A percentile compares a stretch with the other conserved stretches of the same genome.
Evolutionary conservation across 352 stramenopile species (phyloP).

Genomic region (Globisporangium acanthophoron): DNA sequence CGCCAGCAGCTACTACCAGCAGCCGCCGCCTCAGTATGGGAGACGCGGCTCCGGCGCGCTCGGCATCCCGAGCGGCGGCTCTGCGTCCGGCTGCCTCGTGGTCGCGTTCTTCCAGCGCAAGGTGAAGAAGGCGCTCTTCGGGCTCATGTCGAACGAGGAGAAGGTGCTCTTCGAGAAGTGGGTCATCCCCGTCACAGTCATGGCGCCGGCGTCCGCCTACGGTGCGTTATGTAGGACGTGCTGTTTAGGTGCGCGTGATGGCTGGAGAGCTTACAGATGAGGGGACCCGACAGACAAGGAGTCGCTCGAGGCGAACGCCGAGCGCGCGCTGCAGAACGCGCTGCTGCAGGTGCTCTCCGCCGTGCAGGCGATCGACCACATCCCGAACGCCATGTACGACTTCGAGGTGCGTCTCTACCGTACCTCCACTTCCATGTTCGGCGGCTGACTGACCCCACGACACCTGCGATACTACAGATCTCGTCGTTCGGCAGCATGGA

Average conservation of each 20-base stretch:
- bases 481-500: conserved; percentile 44
- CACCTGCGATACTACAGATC: conserved; percentile 17
- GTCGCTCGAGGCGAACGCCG: conserved; percentile 46
- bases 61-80: conserved; percentile 9
- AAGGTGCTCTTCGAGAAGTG: conserved; percentile 86
- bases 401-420: conserved; percentile 41
- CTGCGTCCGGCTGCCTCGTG: conserved; percentile 38
- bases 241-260: background rate
- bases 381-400: conserved; percentile 79
- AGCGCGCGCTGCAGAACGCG: conserved; percentile 56
- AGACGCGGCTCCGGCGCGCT: conserved; percentile 11
- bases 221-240: conserved; percentile 12
- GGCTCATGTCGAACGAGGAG: conserved; percentile 82
- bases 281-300: conserved; percentile 42
- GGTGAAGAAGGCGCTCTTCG: conserved; percentile 80
- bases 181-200: conserved; percentile 64
- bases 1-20: conserved; percentile 11
- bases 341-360: conserved; percentile 69
- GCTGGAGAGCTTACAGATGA: conserved; percentile 18
- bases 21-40: conserved; percentile 20
- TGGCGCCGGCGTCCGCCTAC: conserved; percentile 33
- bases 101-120: conserved; percentile 79
- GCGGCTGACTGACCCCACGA: background rate
- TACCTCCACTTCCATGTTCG: background rate
- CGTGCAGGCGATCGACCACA: conserved; percentile 77